Percentiles rank a stretch among this genome's conserved stretches.
These are phyloP conservation scores for Coix lacrymajobi DNA, from an alignment of 176 grass and related monocot genomes.

Conservation along the genomic window DNA sequence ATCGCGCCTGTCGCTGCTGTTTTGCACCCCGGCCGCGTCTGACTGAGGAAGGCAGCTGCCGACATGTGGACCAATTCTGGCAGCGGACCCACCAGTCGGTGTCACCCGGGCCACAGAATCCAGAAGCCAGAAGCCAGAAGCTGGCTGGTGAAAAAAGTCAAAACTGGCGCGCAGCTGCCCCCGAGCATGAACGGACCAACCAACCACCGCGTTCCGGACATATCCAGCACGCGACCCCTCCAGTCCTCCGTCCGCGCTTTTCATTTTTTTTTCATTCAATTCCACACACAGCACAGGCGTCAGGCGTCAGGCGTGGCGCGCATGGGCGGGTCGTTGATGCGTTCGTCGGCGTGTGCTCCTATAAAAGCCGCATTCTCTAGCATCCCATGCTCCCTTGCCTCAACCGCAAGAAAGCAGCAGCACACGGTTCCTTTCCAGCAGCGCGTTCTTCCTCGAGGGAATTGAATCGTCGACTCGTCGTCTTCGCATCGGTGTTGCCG, in stretches of 20 bases:
- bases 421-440: not conserved
- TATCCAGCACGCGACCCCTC: not conserved
- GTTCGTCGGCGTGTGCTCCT: not conserved
- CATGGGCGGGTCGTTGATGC: not conserved
- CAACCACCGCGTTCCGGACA: constrained; percentile 15
- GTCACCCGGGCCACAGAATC: accelerated
- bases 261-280: too few species aligned
- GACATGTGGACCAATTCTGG: not conserved
- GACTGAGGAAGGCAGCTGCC: not conserved
- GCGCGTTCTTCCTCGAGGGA: not conserved
- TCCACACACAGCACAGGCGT: not conserved
- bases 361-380: not conserved
- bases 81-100: not conserved
- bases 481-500: not conserved
- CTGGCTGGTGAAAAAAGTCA: constrained; percentile 8
- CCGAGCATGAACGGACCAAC: not conserved
- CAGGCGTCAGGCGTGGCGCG: constrained; percentile 3
- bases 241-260: not conserved
- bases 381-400: not conserved
- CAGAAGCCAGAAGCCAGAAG: not conserved
- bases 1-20: not conserved
- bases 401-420: not conserved
- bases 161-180: constrained; percentile 22
- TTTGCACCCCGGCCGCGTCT: not conserved
- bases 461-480: not conserved